Evolutionary conservation across 2,329 filamentous ascomycete genomes (phyloP).

Genomic region (Graphilbum sp.): DNA sequence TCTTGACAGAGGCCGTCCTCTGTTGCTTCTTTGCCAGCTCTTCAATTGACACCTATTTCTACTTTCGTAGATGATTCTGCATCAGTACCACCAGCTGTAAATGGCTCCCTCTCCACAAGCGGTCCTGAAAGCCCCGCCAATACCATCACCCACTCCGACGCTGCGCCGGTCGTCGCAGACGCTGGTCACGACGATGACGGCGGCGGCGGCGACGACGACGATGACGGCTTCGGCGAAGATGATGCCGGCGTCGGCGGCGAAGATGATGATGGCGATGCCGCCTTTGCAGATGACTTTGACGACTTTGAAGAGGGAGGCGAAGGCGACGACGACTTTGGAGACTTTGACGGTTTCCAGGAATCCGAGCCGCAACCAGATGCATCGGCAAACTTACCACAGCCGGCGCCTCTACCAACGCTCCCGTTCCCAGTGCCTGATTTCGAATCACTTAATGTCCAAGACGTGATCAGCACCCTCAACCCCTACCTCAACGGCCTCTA

Average conservation of each 20-base stretch:
- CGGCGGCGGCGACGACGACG: too few species aligned
- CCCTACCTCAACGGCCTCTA: constrained; percentile 54
- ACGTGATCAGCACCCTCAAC: constrained; percentile 43
- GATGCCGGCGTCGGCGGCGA: constrained; percentile 11
- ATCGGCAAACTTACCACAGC: constrained; percentile 14
- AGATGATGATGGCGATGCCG: constrained; percentile 19
- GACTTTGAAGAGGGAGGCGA: constrained; percentile 40
- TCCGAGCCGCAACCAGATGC: constrained; percentile 19
- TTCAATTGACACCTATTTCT: constrained; percentile 14
- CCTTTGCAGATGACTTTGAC: too few species aligned
- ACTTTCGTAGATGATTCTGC: constrained; percentile 17
- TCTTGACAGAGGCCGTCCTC: constrained; percentile 6
- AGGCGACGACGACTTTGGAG: constrained; percentile 43
- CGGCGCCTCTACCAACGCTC: constrained; percentile 11
- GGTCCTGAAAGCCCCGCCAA: too few species aligned
- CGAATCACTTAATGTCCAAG: constrained; percentile 41
- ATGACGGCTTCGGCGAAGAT: constrained; percentile 8
- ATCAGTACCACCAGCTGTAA: constrained; percentile 18
- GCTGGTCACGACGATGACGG: too few species aligned
- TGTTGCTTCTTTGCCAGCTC: constrained; percentile 4
- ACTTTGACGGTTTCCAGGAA: constrained; percentile 57
- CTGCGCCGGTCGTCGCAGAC: too few species aligned
- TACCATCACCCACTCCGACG: too few species aligned
- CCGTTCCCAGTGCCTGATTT: constrained; percentile 46
- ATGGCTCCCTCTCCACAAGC: constrained; percentile 13